Evolutionary conservation across 164 flowering plant genomes (phyloP).

Genomic region (Brasenia schreberi): DNA sequence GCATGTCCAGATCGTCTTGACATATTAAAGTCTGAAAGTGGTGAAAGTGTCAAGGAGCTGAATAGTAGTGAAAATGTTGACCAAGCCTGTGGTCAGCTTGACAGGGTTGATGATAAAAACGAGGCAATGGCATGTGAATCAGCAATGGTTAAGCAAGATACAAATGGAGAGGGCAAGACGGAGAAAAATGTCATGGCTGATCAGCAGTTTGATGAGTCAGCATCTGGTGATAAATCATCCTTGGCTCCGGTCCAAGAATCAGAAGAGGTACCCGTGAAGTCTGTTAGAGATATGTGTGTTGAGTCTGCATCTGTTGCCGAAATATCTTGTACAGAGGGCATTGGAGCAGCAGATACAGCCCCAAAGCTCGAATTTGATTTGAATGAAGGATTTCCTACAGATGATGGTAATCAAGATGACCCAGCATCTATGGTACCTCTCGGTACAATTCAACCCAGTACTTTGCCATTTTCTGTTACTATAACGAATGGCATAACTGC

Average conservation of each 20-base stretch:
- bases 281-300: constrained; percentile 21
- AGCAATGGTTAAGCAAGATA: background rate
- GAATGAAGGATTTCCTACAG: constrained; percentile 69
- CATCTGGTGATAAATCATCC: constrained; percentile 11
- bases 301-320: constrained; percentile 31
- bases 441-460: constrained; percentile 16
- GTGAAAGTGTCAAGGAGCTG: constrained; percentile 3
- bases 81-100: constrained; percentile 7
- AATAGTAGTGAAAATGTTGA: constrained; percentile 13
- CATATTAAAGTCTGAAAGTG: constrained; percentile 18
- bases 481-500: constrained; percentile 30
- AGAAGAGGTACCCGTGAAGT: constrained; percentile 12
- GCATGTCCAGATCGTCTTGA: constrained; percentile 6
- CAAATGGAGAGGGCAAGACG: background rate
- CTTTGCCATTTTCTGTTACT: constrained; percentile 24
- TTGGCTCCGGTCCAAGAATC: constrained; percentile 10
- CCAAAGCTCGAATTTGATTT: constrained; percentile 70
- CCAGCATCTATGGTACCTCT: constrained; percentile 12
- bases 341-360: constrained; percentile 26
- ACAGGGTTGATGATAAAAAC: constrained; percentile 9
- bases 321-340: constrained; percentile 7
- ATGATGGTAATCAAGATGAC: constrained; percentile 55
- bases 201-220: constrained; percentile 7
- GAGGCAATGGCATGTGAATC: constrained; percentile 2
- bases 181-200: constrained; percentile 2